Conservation (phyloP, 2,329 filamentous ascomycete genomes). For the Elsinoe ampelina region DNA sequence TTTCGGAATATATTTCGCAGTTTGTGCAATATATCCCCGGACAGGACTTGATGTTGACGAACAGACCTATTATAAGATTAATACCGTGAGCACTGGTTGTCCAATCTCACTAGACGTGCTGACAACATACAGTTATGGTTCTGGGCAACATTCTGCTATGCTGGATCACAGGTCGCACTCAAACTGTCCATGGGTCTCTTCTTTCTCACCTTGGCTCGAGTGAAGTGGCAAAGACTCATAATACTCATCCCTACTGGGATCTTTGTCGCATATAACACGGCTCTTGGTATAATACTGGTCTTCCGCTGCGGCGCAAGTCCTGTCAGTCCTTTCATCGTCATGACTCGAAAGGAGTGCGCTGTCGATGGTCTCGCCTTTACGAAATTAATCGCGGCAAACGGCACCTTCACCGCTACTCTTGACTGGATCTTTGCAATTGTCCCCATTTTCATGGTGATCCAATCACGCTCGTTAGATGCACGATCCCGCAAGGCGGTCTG, state of each 20-base stretch:
- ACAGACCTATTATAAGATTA: not conserved
- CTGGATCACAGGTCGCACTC: not conserved
- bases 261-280: not conserved
- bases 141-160: constrained; percentile 10
- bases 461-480: not conserved
- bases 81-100: not conserved
- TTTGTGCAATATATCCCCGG: not conserved
- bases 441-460: constrained; percentile 1
- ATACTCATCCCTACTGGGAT: constrained; percentile 5
- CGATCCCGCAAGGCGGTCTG: constrained; percentile 1
- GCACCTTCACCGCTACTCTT: not conserved
- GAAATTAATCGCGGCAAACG: not conserved
- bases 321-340: constrained; percentile 1
- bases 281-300: not conserved
- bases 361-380: not conserved
- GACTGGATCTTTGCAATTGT: constrained; percentile 7
- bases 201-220: not conserved
- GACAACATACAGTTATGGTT: not conserved
- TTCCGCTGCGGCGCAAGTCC: constrained; percentile 3
- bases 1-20: not conserved
- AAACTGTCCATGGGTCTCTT: constrained; percentile 5
- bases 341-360: not conserved
- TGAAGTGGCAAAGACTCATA: not conserved
- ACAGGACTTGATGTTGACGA: not conserved
- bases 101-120: not conserved